phyloP scores from a whole-genome alignment of 2,329 filamentous ascomycete species.

The Cordyceps sp. region DNA sequence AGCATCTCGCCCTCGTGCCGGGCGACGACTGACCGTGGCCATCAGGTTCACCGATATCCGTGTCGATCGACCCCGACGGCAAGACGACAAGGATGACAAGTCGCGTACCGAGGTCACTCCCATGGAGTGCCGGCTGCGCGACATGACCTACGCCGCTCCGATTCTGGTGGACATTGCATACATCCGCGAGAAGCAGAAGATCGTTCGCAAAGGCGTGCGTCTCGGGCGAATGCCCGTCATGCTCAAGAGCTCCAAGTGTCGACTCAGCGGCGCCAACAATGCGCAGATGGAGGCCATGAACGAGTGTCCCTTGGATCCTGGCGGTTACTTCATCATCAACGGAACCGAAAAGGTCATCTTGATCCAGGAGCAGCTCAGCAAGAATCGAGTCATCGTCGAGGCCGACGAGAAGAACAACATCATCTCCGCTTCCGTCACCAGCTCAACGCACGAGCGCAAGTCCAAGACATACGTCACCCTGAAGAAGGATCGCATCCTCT shows the following conservation, averaged over 20 bases:
- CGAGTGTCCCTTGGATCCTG: slow-evolving; percentile 89
- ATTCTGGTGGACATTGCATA: slow-evolving; percentile 90
- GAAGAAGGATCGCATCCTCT: slow-evolving; percentile 80
- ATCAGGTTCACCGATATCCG: slow-evolving; percentile 67
- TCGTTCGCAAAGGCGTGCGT: slow-evolving; percentile 58
- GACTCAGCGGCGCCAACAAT: slow-evolving; percentile 69
- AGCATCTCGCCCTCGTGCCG: neutral
- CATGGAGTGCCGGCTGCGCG: slow-evolving; percentile 88
- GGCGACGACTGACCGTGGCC: slow-evolving; percentile 6
- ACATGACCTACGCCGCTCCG: slow-evolving; percentile 95
- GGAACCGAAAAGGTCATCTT: slow-evolving; percentile 98
- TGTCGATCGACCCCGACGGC: slow-evolving; percentile 64
- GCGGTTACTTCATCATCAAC: slow-evolving; percentile 94
- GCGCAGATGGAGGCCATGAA: slow-evolving; percentile 81
- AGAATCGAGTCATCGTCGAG: slow-evolving; percentile 97
- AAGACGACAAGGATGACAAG: slow-evolving; percentile 56
- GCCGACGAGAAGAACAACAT: slow-evolving; percentile 81
- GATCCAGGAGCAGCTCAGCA: slow-evolving; percentile 96
- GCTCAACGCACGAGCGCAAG: slow-evolving; percentile 93
- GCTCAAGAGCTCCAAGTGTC: slow-evolving; percentile 89
- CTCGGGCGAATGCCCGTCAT: slow-evolving; percentile 93
- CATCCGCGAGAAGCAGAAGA: slow-evolving; percentile 60
- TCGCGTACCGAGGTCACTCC: slow-evolving; percentile 66
- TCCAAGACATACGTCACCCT: slow-evolving; percentile 92
- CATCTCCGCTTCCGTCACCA: slow-evolving; percentile 89